A percentile compares a stretch with the other conserved stretches of the same genome.
These are phyloP conservation scores for Calycina herbarum DNA, from an alignment of 2,329 filamentous ascomycete genomes.

Conservation along the genomic window DNA sequence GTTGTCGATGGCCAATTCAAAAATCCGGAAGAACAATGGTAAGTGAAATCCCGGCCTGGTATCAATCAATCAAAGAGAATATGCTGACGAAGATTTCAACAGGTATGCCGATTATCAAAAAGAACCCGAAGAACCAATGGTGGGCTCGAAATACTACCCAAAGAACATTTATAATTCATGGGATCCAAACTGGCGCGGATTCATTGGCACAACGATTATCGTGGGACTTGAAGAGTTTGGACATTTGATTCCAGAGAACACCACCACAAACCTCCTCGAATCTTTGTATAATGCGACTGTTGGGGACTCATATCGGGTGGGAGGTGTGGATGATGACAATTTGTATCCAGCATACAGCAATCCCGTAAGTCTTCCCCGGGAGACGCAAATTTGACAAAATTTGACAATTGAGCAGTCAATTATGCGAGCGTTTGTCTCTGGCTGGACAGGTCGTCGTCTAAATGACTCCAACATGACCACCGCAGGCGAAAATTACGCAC, in stretches of 20 bases:
- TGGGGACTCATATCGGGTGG: constrained; percentile 62
- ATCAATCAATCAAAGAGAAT: not conserved
- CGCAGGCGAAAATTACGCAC: constrained; percentile 56
- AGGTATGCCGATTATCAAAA: constrained; percentile 53
- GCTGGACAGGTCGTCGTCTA: constrained; percentile 56
- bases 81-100: constrained; percentile 6
- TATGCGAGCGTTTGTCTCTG: constrained; percentile 62
- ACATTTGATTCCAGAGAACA: constrained; percentile 44
- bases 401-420: constrained; percentile 39
- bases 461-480: constrained; percentile 59
- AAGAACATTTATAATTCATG: constrained; percentile 54
- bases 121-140: constrained; percentile 57
- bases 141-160: constrained; percentile 52
- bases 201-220: constrained; percentile 59
- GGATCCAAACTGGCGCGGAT: constrained; percentile 66
- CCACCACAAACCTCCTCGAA: constrained; percentile 47
- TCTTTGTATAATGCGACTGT: constrained; percentile 55
- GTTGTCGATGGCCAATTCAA: constrained; percentile 55
- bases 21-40: constrained; percentile 55
- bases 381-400: not conserved
- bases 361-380: constrained; percentile 39
- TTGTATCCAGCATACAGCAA: constrained; percentile 64
- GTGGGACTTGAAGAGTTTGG: constrained; percentile 59
- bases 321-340: constrained; percentile 60
- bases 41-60: constrained; percentile 24